Evolutionary conservation across 2,329 filamentous ascomycete species (phyloP), one percentile per base, ranked within the genome.

Genomic region (Epichloe amarillans): DNA sequence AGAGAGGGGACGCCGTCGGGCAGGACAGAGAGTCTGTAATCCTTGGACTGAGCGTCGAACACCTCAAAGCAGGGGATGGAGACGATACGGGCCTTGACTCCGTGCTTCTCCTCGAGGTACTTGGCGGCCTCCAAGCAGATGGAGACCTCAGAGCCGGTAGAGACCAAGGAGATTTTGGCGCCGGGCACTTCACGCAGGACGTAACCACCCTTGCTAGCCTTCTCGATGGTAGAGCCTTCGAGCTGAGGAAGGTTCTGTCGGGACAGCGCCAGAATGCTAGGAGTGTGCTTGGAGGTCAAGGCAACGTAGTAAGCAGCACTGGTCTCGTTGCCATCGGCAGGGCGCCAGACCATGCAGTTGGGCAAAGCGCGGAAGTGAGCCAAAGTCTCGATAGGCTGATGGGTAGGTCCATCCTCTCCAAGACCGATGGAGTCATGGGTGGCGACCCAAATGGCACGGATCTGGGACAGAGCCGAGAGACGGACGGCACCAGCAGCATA

Each of bases 341-440:
- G 93, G 67, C 93, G 90, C 93, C 93, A 97, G 64, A 97, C 91
- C 88, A 97, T 95, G 79, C 86, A 87, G 84, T 98, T 98, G 66
- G 93, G 93, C 61, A 97, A 82, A 58, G 93, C 93, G 69, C 93
- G 91, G 88, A 97, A 97, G 75, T 97, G 93, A 54, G 90, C 86
- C 57, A 97, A 83, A 43, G 89, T 95, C 83, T 98, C 93, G 62
- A 98, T 95, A 69, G 93, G 93, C 80, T 98, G 93, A 76, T 98
- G 93, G 52, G 93, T 98, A 61, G 93, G 91, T 57, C 93, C 93
- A 66, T 98, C 93, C 76, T 98, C 93, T 72, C 93, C 93, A 60
- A 97, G 88, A 77, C 93, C 93, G 63, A 98, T 98, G 58, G 91
- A 96, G 80, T 97, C 91, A 80, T 97, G 91, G 61, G 91, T 97